A percentile compares a stretch with the other conserved stretches of the same genome.
phyloP scores from a whole-genome alignment of 306 rosid species.

The Pyrus pyrifolia region DNA sequence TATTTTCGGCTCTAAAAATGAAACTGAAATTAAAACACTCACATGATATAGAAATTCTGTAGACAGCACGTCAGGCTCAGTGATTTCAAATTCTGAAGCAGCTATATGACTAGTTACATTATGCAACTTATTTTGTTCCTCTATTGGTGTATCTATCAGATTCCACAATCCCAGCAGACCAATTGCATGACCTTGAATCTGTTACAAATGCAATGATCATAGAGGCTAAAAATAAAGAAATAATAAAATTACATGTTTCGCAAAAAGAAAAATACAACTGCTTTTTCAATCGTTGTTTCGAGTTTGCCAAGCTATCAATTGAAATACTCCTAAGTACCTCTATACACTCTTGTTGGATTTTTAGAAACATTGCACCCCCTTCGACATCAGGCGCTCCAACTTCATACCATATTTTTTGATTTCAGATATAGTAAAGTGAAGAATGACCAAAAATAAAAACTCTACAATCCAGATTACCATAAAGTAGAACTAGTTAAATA shows the following conservation, averaged over 20 bases:
- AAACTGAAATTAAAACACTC: conserved; percentile 13
- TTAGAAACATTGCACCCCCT: conserved; percentile 46
- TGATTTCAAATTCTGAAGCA: conserved; percentile 53
- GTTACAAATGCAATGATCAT: conserved; percentile 19
- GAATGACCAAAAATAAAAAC: not conserved
- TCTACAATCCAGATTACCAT: not conserved
- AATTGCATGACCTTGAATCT: conserved; percentile 55
- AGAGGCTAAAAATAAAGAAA: not conserved
- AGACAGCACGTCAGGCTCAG: conserved; percentile 54
- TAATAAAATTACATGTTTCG: not conserved
- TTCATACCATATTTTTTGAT: conserved; percentile 72
- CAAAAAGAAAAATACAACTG: not conserved
- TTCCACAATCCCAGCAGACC: conserved; percentile 64
- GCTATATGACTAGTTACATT: conserved; percentile 50
- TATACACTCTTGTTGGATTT: conserved; percentile 57
- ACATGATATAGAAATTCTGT: conserved; percentile 41
- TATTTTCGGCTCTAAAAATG: not conserved
- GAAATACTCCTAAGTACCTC: conserved; percentile 38
- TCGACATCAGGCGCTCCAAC: conserved; percentile 54
- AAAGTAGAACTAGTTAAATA: conserved; percentile 3
- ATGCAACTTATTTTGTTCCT: conserved; percentile 51
- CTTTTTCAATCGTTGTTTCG: conserved; percentile 35
- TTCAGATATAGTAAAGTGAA: conserved; percentile 18
- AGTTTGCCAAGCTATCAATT: conserved; percentile 37
- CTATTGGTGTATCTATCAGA: conserved; percentile 65